phyloP scores from a whole-genome alignment of 805 yeast species.

The Kodamaea hsintzibuensis region DNA sequence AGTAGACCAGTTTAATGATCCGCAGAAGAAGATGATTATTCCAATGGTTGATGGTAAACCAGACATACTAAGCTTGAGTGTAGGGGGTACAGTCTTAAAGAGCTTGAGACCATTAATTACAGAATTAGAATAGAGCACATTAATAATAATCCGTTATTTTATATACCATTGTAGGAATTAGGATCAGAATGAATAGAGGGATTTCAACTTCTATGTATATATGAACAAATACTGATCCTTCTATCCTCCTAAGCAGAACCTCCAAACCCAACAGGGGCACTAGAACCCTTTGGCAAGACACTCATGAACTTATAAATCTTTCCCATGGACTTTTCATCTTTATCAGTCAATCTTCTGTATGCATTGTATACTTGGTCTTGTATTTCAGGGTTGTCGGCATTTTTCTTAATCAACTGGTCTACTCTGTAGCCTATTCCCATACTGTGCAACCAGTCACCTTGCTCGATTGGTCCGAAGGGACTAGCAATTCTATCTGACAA shows the following conservation, averaged over 20 bases:
- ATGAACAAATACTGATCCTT: too few species aligned
- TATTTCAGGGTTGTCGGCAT: conserved; percentile 40
- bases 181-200: too few species aligned
- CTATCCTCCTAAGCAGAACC: neutral
- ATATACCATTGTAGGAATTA: too few species aligned
- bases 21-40: neutral
- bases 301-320: conserved; percentile 71
- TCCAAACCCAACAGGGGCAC: conserved; percentile 56
- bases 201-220: too few species aligned
- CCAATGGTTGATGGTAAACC: neutral
- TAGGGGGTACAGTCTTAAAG: neutral
- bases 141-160: too few species aligned
- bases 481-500: conserved; percentile 18
- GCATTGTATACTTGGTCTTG: conserved; percentile 55
- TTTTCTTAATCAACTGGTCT: conserved; percentile 52
- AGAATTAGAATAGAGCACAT: too few species aligned
- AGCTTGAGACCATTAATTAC: neutral
- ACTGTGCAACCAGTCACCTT: conserved; percentile 76
- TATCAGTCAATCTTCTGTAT: conserved; percentile 63
- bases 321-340: conserved; percentile 70
- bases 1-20: neutral
- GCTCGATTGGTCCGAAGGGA: conserved; percentile 63
- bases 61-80: neutral
- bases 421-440: conserved; percentile 76
- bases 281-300: conserved; percentile 47